Base-by-base conservation (phyloP, 2,329 filamentous ascomycete species). In the Aschersonia sp. region DNA sequence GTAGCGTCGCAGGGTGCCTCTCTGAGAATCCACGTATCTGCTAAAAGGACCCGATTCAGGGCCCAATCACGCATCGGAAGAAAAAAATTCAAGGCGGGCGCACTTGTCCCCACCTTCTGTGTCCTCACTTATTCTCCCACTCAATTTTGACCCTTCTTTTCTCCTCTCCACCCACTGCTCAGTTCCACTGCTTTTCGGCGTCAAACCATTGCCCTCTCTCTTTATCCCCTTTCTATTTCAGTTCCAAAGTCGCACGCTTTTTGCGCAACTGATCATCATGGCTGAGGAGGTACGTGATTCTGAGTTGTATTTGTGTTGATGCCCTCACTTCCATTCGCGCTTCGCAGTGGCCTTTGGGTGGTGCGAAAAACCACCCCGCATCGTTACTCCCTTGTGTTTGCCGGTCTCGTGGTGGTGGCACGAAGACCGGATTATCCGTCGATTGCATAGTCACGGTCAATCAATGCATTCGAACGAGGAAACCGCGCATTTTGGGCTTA, bases 211-310 rank as follows among this genome's bases (percentile, higher is more conserved):
- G 50, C 50, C 52, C 50, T 53, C 53, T 53, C 47, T 53, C 53
- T 55, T 52, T 54, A 50, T 55, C 51, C 53, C 57, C 53, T 53
- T 54, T 58, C 53, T 22, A 57, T 53, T 54, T 54, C 57, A 52
- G 53, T 53, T 53, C 41, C 32, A 40, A 55, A 61, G 52, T 58
- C 56, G 54, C 22, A 22, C 22, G 54, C 54, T 60, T 61, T 58
- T 62, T 59, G 62, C 59, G 57, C 61, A 69, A 66, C 64, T 63
- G 63, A 63, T 70, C 73, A 76, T 66, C 60, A 79, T 79, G 76
- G 65, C 74, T 59, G 74, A 77, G 54, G 73, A 76, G 62, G 74
- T 77, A 68, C 70, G 73, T 47, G 35, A 37, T 37, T 12, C 8
- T 12, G 35, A 12, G 2, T 41, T n/a, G 10, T 41, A 30, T 43